Evolutionary conservation across 176 grass and related monocot genomes (phyloP), one percentile per base, ranked within the genome.

Genomic region (Ensete glaucum): DNA sequence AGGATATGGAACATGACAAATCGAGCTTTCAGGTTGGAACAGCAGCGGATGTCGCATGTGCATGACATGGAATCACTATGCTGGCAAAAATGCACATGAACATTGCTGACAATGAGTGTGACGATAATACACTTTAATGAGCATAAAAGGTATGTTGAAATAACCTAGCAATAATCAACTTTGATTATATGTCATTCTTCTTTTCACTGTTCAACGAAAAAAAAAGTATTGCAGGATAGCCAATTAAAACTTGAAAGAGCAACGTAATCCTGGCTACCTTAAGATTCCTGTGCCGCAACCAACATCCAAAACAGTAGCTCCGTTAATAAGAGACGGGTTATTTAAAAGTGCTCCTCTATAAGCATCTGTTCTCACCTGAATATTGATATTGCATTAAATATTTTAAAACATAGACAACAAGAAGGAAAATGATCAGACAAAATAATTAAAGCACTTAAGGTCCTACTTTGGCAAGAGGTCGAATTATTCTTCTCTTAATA

Each of bases 211-310:
- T 58, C 17, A 63, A 43, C 60, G 5, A 72, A 4, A 83, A 65
- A 50, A 14, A 48, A 72, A 15, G 12, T 21, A 6, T 43, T 0
- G 34, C 12, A 19, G 16, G 29, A 10, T 58, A 50, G 21, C 23
- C 52, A 55, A 48, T 43, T 25, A 54, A n/a, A 29, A 55, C 22
- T 25, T 11, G 55, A 80, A 73, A 53, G 52, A 64, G 24, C 12
- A 77, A 43, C 24, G 12, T 76, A 60, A 12, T 9, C 7, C 21
- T 64, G 48, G 34, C 57, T 79, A 99, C 95, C 95, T 94, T 84
- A 99, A 60, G 78, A 99, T 99, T 76, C 95, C 90, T 23, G 90
- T 94, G 68, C 95, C 95, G 70, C 95, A 99, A 83, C 95, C 95
- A 87, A 99, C 95, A 89, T 99, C 95, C 74, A 99, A 76, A 75